Conservation (phyloP, 352 stramenopile genomes). For the Pythium brachiatum region DNA sequence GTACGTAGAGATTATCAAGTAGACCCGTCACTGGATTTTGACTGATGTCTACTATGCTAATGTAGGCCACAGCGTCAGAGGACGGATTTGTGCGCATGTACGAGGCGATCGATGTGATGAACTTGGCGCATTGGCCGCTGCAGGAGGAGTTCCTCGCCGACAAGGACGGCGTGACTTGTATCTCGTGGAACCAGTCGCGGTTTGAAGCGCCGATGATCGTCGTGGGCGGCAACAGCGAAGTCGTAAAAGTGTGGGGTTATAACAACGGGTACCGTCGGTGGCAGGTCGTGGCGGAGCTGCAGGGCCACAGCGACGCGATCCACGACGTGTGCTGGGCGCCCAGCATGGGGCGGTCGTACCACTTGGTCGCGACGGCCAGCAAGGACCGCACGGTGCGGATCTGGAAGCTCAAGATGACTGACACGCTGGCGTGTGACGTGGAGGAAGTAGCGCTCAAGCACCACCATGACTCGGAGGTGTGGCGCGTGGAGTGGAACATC, state of each 20-base stretch:
- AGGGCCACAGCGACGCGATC: constrained; percentile 86
- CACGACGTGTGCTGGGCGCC: constrained; percentile 96
- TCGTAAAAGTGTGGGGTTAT: constrained; percentile 91
- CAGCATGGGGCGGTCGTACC: constrained; percentile 92
- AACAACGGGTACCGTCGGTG: constrained; percentile 85
- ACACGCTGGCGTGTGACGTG: constrained; percentile 66
- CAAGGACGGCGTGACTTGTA: constrained; percentile 86
- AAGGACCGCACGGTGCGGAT: constrained; percentile 90
- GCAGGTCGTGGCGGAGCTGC: constrained; percentile 82
- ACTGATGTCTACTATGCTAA: background rate
- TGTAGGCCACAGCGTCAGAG: constrained; percentile 89
- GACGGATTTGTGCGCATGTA: constrained; percentile 96
- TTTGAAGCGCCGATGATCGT: constrained; percentile 95
- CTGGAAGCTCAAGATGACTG: constrained; percentile 80
- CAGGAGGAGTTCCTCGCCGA: constrained; percentile 84
- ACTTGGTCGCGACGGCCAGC: constrained; percentile 92
- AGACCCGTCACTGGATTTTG: background rate
- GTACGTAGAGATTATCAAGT: constrained; percentile 26
- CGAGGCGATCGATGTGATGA: constrained; percentile 94
- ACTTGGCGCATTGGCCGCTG: constrained; percentile 94
- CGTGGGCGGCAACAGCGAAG: constrained; percentile 88
- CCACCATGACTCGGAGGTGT: constrained; percentile 90
- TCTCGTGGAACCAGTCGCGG: constrained; percentile 94
- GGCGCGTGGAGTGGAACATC: constrained; percentile 96
- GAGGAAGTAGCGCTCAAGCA: constrained; percentile 77